Evolutionary conservation across 345 rosid genomes (phyloP), one percentile per base, ranked within the genome.

Genomic region (Salix udensis): DNA sequence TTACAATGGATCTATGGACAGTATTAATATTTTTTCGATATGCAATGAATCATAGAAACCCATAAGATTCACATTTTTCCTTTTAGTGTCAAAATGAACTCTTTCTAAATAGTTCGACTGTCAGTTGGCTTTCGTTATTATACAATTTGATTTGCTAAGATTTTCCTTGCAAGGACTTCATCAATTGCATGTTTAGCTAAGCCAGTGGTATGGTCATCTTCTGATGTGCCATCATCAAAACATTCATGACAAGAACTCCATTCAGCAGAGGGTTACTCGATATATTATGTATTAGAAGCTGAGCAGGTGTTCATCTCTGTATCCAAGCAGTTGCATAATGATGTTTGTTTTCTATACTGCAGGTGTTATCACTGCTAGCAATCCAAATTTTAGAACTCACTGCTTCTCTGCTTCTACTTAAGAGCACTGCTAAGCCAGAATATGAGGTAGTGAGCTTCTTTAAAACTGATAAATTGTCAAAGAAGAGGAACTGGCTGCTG

Each of bases 361-460:
- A 94, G 97, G 91, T 86, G 65, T 34, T 88, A 9, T 94, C 91
- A 18, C 81, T 94, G 71, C 82, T 94, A 36, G 72, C 60, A 31
- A 60, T 92, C 64, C 91, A 91, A 77, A 68, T 76, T 64, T 70
- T 87, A 65, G 97, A 94, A 88, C 89, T 94, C 42, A 9, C 77
- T 21, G 91, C 85, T 39, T 79, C 87, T 72, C 10, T 94, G 48
- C 68, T 87, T 64, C 85, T 94, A 28, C 91, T 94, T 60, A 84
- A 71, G 71, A 68, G 28, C 84, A 84, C 88, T 23, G 76, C 88
- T 23, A 86, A 80, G 72, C 88, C 92, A 16, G 84, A 88, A 7
- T 73, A 52, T 70, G 74, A 80, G 80, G 82, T 88, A 71, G 42
- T 76, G 61, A 76, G 79, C 79, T 75, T 89, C 80, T 85, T 86